Conservation (phyloP, 2,329 filamentous ascomycete species). For the Cordyceps javanica region DNA sequence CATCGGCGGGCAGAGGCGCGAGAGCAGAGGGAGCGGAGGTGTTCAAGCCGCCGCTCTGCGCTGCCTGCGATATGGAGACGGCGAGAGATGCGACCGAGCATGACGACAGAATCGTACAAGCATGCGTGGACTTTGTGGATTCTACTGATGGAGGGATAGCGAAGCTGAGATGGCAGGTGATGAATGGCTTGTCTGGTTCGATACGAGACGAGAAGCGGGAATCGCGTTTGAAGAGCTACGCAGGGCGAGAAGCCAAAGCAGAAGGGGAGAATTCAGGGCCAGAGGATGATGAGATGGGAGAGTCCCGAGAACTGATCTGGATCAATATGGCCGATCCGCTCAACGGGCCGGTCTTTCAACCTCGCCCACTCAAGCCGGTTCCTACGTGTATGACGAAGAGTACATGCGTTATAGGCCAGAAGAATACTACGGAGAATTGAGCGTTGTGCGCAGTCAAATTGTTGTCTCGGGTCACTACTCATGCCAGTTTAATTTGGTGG, state of each 20-base stretch:
- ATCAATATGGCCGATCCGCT: conserved; percentile 45
- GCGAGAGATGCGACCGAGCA: conserved; percentile 29
- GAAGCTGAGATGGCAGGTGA: conserved; percentile 34
- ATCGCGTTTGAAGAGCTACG: neutral
- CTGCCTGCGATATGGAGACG: conserved; percentile 35
- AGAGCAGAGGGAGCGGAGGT: conserved; percentile 33
- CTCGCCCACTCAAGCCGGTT: conserved; percentile 45
- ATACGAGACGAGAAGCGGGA: neutral
- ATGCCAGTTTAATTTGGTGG: too few relatives aligned
- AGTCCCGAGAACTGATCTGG: conserved; percentile 33
- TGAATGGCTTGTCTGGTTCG: neutral
- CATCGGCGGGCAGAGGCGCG: too few relatives aligned
- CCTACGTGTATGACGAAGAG: conserved; percentile 32
- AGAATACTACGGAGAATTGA: neutral
- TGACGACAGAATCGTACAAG: conserved; percentile 28
- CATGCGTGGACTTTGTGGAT: conserved; percentile 38
- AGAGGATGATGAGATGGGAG: conserved; percentile 13
- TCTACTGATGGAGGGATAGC: conserved; percentile 41
- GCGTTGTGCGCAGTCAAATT: neutral
- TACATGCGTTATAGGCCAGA: neutral
- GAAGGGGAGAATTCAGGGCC: conserved; percentile 13
- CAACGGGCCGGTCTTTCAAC: conserved; percentile 39
- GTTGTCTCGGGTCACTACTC: too few relatives aligned
- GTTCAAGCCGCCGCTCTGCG: conserved; percentile 42
- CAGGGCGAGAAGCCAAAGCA: neutral